These are phyloP conservation scores for Limnomonas spitsbergensis DNA, from an alignment of 139 green algal species.

Conservation along the genomic window DNA sequence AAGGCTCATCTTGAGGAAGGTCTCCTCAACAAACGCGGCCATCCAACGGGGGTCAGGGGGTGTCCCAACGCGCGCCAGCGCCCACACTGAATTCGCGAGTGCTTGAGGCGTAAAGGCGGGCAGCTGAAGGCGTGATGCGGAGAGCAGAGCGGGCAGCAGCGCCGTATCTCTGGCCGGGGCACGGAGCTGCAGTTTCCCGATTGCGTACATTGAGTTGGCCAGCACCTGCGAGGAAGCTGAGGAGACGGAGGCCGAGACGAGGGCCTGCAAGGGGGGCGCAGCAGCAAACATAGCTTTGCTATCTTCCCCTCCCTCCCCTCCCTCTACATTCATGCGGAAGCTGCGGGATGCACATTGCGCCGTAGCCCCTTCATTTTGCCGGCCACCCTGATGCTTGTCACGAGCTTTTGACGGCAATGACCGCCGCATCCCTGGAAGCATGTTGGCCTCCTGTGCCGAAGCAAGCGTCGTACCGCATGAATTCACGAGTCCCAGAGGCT, in stretches of 20 bases:
- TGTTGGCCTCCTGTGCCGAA: no score
- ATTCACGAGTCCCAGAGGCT: no score
- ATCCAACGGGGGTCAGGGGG: constrained; percentile 1
- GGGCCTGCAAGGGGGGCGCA: not conserved
- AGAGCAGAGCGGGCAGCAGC: not conserved
- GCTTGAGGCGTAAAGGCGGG: constrained; percentile 12
- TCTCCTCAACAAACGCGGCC: not conserved
- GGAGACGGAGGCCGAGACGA: not conserved
- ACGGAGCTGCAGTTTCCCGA: constrained; percentile 4
- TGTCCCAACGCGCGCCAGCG: not conserved
- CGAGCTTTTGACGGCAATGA: no score
- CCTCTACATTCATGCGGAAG: no score
- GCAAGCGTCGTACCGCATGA: no score
- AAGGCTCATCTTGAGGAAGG: constrained; percentile 1
- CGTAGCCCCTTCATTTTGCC: no score
- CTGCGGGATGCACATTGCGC: no score
- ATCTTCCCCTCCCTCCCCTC: no score
- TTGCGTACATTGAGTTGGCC: constrained; percentile 5
- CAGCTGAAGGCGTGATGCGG: not conserved
- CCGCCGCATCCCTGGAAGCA: no score
- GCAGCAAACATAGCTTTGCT: not conserved
- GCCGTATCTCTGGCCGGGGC: not conserved
- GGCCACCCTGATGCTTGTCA: no score
- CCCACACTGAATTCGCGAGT: constrained; percentile 11
- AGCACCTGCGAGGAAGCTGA: not conserved